Evolutionary conservation across 1,284 basidiomycete genomes (phyloP).

Genomic region (Schizopora paradoxa): DNA sequence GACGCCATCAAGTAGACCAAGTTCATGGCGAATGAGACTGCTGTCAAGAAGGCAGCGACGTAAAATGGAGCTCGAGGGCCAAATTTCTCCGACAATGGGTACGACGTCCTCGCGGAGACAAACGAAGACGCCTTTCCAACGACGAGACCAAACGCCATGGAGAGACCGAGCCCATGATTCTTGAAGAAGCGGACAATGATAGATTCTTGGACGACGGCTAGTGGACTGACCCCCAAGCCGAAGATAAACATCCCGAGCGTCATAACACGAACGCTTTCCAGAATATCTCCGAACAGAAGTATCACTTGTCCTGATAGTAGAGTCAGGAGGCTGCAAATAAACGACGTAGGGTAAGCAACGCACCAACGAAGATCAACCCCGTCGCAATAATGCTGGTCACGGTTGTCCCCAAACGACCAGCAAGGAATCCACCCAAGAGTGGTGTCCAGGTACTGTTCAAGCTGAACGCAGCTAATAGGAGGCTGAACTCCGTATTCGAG

Average conservation of each 20-base stretch:
- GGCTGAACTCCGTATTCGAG: constrained; percentile 70
- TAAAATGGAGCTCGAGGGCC: constrained; percentile 71
- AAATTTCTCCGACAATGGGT: constrained; percentile 65
- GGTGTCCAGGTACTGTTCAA: constrained; percentile 81
- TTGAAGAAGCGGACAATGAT: constrained; percentile 79
- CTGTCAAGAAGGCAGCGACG: constrained; percentile 58
- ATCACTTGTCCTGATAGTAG: constrained; percentile 48
- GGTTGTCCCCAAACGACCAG: constrained; percentile 65
- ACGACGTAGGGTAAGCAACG: constrained; percentile 15
- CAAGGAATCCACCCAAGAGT: constrained; percentile 62
- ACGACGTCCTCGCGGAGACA: constrained; percentile 65
- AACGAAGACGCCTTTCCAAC: constrained; percentile 76
- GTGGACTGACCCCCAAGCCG: constrained; percentile 72
- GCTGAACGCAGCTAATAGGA: constrained; percentile 69
- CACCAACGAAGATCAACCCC: constrained; percentile 60
- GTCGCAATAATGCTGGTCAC: constrained; percentile 67
- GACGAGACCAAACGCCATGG: constrained; percentile 73
- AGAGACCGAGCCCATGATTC: constrained; percentile 69
- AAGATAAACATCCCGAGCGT: constrained; percentile 69
- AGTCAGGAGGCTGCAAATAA: constrained; percentile 14
- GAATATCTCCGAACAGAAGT: constrained; percentile 58
- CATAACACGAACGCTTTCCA: constrained; percentile 57
- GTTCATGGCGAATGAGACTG: constrained; percentile 62
- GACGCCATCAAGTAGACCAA: constrained; percentile 59
- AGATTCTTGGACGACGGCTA: constrained; percentile 72